A percentile compares a stretch with the other conserved stretches of the same genome.
Conservation (phyloP, 768 basidiomycete genomes). For the Mycena olivaceomarginata region DNA sequence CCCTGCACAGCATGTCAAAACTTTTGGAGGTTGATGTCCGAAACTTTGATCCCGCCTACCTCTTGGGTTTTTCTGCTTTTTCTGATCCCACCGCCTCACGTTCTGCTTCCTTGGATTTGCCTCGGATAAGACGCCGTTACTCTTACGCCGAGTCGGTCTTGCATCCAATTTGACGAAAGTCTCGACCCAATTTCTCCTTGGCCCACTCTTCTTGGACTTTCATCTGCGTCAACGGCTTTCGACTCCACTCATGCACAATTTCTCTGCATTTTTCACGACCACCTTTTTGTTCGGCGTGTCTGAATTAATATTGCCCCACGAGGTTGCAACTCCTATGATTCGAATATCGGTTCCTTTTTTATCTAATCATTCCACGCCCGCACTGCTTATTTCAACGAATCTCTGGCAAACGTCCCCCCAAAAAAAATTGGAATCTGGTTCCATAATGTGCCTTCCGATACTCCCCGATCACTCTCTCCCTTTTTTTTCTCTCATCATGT, state of each 20-base stretch:
- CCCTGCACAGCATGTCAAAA: too few relatives aligned
- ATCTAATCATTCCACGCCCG: too few relatives aligned
- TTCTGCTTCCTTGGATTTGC: conserved; percentile 14
- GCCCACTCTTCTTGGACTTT: conserved; percentile 6
- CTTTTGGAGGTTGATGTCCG: too few relatives aligned
- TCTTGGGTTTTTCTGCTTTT: conserved; percentile 4
- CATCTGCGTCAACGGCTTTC: conserved; percentile 8
- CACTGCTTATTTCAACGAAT: too few relatives aligned
- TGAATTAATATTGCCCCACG: conserved; percentile 8
- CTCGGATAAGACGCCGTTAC: conserved; percentile 11
- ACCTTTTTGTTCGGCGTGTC: conserved; percentile 7
- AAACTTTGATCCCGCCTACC: too few relatives aligned
- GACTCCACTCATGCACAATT: conserved; percentile 8
- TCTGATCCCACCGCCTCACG: conserved; percentile 1
- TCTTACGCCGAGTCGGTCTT: conserved; percentile 13
- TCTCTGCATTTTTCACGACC: neutral
- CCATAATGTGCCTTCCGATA: too few relatives aligned
- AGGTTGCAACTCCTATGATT: too few relatives aligned
- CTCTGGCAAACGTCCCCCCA: too few relatives aligned
- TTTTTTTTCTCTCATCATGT: too few relatives aligned
- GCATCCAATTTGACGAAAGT: conserved; percentile 9
- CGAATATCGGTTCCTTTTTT: too few relatives aligned
- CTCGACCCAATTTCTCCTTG: conserved; percentile 8
- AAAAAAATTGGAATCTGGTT: too few relatives aligned
- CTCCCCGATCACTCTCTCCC: too few relatives aligned